phyloP scores from a whole-genome alignment of 345 rosid genomes.

The Tarenaya hassleriana region DNA sequence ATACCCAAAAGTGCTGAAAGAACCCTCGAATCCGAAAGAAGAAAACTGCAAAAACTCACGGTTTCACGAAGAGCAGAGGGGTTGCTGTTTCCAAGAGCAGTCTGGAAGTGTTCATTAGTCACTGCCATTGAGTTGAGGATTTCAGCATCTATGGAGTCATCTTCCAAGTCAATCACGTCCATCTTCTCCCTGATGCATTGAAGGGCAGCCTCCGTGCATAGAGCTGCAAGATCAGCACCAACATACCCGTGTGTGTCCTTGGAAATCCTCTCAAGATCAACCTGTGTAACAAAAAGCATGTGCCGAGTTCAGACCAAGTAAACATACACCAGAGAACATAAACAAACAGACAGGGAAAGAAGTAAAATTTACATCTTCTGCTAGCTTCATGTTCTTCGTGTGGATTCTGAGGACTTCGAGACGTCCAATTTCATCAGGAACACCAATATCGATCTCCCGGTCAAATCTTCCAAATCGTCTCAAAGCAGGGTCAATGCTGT shows the following conservation, averaged over 20 bases:
- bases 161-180: constrained; percentile 97
- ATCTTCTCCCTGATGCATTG: constrained; percentile 98
- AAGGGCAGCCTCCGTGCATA: constrained; percentile 95
- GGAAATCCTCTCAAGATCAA: constrained; percentile 81
- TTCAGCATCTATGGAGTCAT: constrained; percentile 89
- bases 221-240: constrained; percentile 97
- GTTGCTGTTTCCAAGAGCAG: constrained; percentile 84
- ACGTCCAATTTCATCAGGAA: constrained; percentile 97
- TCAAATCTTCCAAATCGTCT: constrained; percentile 95
- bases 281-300: constrained; percentile 38
- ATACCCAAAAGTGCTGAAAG: constrained; percentile 3
- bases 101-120: constrained; percentile 83
- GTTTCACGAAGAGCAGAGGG: constrained; percentile 87
- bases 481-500: constrained; percentile 89
- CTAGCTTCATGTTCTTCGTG: constrained; percentile 95
- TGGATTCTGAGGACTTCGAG: constrained; percentile 97
- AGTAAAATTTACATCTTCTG: constrained; percentile 65
- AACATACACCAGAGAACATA: neutral
- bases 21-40: neutral
- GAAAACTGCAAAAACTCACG: constrained; percentile 34
- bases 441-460: constrained; percentile 91
- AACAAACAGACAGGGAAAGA: neutral
- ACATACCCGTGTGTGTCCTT: constrained; percentile 96
- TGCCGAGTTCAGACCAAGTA: constrained; percentile 1
- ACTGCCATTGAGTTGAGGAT: constrained; percentile 93